Evolutionary conservation across 257 asterid genomes (phyloP).

Genomic region (Nicotiana tomentosiformis): DNA sequence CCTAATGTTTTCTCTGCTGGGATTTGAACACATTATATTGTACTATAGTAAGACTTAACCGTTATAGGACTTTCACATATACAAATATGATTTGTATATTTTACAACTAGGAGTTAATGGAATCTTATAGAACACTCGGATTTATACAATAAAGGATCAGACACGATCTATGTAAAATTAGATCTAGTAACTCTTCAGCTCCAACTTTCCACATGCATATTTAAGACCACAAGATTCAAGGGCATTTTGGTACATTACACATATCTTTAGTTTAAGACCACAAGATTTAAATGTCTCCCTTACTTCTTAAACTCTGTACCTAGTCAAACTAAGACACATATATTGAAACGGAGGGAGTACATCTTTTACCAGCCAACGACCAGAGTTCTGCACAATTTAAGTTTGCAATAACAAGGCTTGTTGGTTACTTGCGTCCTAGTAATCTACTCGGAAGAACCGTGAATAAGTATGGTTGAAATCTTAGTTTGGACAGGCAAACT

Average conservation of each 20-base stretch:
- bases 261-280: too few relatives aligned
- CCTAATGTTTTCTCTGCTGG: too few relatives aligned
- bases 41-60: neutral
- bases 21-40: neutral
- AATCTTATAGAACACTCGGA: neutral
- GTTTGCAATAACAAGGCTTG: neutral
- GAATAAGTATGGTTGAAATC: neutral
- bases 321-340: too few relatives aligned
- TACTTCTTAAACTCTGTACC: too few relatives aligned
- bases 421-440: neutral
- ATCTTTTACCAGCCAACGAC: neutral
- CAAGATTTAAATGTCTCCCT: too few relatives aligned
- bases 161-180: neutral
- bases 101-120: neutral
- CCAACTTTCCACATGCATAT: too few relatives aligned
- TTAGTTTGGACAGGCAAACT: neutral
- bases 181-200: neutral
- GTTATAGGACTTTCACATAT: neutral
- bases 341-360: too few relatives aligned
- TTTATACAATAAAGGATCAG: neutral
- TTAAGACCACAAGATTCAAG: too few relatives aligned
- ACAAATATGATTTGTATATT: neutral
- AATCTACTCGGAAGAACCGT: neutral
- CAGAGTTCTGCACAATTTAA: neutral
- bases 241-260: too few relatives aligned